Evolutionary conservation across 257 asterid genomes (phyloP).

Genomic region (Solanum raphanifolium): DNA sequence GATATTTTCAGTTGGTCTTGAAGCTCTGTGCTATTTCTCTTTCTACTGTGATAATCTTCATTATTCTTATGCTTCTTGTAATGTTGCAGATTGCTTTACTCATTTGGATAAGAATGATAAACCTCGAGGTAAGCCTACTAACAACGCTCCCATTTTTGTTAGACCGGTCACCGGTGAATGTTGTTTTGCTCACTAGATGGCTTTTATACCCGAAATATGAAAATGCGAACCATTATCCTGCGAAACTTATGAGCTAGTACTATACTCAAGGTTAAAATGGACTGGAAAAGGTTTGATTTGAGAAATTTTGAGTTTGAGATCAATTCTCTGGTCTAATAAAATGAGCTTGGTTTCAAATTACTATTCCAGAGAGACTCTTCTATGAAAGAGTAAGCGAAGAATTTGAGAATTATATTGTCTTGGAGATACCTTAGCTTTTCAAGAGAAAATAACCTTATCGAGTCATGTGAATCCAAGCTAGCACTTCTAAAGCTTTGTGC

Average conservation of each 20-base stretch:
- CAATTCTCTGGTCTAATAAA: not conserved
- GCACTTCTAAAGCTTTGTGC: not conserved
- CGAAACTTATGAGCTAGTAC: not conserved
- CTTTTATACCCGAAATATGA: not conserved
- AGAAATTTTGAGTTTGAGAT: not conserved
- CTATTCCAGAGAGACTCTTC: not conserved
- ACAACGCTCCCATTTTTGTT: not conserved
- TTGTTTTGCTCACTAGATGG: not conserved
- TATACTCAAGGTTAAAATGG: not conserved
- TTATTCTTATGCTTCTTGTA: not conserved
- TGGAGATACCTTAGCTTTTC: not conserved
- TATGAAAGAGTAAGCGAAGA: not conserved
- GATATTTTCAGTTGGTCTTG: not conserved
- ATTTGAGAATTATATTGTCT: not conserved
- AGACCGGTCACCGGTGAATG: not conserved
- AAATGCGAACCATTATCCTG: not conserved
- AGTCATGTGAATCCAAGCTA: not conserved
- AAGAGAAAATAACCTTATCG: not conserved
- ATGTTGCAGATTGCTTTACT: slow-evolving; percentile 63
- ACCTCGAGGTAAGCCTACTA: slow-evolving; percentile 25
- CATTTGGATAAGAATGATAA: slow-evolving; percentile 47
- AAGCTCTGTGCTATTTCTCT: not conserved
- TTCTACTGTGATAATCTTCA: not conserved
- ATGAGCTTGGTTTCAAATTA: not conserved
- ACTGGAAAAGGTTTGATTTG: not conserved